Evolutionary conservation across 2,329 filamentous ascomycete genomes (phyloP), one percentile per base, ranked within the genome.

Genomic region (Graphilbum ipis-grandicollis): DNA sequence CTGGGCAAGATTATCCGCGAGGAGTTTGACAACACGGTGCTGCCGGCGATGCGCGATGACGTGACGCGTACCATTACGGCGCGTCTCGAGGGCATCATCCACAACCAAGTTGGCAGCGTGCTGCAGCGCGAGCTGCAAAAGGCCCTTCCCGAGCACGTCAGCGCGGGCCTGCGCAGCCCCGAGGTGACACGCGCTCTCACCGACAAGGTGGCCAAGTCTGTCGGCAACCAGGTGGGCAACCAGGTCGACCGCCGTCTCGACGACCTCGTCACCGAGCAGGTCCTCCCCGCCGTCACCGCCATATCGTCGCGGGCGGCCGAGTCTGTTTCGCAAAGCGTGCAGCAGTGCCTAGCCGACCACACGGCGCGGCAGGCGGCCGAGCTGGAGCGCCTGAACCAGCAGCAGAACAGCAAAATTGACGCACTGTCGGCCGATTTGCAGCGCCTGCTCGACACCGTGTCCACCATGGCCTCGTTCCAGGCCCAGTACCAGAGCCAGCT

Each of bases 121-220:
- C 56, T 93, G 31, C 73, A 81, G 39, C 74, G 75, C 45, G 83
- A 93, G 55, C 60, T 93, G 44, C 76, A 79, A 50, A 68, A 66
- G 39, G 57, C 67, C 26, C 61, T 96, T 26, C 83, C 84, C 2
- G 62, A 66, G 40, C 68, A 74, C 9, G 62, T 92, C 39, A 60
- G 63, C 33, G 70, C 73, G 44, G 72, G 79, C 18, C 56, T 94
- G 37, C 76, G 82, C 50, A 79, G 78, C 44, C 74, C 75, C 10
- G 77, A 86, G 34, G 63, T 90, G 29, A 61, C 83, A 43, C 78
- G 78, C 48, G 60, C 68, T 7, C 71, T 94, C 38, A 69, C 78
- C 4, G 82, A 92, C 37, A 69, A 75, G 35, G 68, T 93, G 25
- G 65, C 74, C 3, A 69, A 71, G 44, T 73, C 70, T 34, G 66